Conservation (phyloP, 805 yeast genomes). For the Pichia manshurica region DNA sequence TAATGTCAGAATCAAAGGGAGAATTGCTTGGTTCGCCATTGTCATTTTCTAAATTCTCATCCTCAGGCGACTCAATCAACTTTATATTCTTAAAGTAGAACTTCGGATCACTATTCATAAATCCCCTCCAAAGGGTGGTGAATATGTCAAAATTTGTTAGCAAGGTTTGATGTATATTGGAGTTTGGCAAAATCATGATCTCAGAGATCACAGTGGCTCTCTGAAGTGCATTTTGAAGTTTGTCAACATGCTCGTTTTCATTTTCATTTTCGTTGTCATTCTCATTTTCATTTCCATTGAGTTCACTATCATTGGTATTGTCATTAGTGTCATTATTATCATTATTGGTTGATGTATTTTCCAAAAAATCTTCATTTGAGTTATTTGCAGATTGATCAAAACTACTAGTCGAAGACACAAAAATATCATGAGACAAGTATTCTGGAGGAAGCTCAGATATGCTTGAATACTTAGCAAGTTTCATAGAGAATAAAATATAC, state of each 20-base stretch:
- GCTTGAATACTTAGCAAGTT: conserved; percentile 14
- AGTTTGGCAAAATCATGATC: conserved; percentile 23
- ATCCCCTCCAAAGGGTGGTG: conserved; percentile 30
- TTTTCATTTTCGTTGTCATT: conserved; percentile 6
- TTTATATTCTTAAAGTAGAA: conserved; percentile 7
- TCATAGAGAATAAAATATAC: conserved; percentile 27
- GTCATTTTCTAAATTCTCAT: conserved; percentile 13
- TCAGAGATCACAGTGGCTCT: conserved; percentile 29
- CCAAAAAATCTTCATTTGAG: conserved; percentile 10
- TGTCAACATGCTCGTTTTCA: conserved; percentile 2
- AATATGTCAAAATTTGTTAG: conserved; percentile 21
- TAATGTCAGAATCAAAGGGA: conserved; percentile 27
- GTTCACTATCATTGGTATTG: background rate
- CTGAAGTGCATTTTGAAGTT: conserved; percentile 18
- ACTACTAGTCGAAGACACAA: conserved; percentile 5
- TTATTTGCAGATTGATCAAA: background rate
- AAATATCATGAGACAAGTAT: conserved; percentile 14
- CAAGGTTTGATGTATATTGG: conserved; percentile 20
- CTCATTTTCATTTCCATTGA: background rate
- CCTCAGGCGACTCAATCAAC: conserved; percentile 1
- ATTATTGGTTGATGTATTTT: conserved; percentile 3
- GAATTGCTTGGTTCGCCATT: conserved; percentile 18
- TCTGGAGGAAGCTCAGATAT: conserved; percentile 6
- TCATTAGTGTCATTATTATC: conserved; percentile 1
- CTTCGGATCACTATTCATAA: conserved; percentile 23